Percentiles rank a stretch among this genome's conserved stretches.
phyloP scores from a whole-genome alignment of 495 filamentous ascomycete genomes.

The Staphylotrichum tortipilum region DNA sequence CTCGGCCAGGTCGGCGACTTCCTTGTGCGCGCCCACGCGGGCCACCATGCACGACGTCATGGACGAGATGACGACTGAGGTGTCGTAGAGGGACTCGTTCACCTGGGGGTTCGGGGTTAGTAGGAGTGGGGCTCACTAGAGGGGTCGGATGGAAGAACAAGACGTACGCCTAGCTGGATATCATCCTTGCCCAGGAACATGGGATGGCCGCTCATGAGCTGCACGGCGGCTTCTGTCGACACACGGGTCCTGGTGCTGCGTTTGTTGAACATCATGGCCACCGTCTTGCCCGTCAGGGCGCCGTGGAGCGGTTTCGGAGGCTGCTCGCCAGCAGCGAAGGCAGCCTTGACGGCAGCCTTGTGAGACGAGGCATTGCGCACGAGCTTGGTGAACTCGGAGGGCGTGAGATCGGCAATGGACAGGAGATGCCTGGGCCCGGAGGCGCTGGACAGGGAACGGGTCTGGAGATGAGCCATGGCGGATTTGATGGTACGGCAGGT shows the following conservation, averaged over 20 bases:
- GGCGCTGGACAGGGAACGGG: conserved; percentile 21
- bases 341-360: conserved; percentile 71
- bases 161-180: conserved; percentile 90
- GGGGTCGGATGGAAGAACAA: conserved; percentile 11
- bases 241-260: conserved; percentile 86
- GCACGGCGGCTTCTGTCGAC: conserved; percentile 81
- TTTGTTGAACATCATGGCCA: conserved; percentile 95
- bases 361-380: conserved; percentile 69
- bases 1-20: conserved; percentile 70
- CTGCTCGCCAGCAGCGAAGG: conserved; percentile 34
- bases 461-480: conserved; percentile 17
- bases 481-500: conserved; percentile 19
- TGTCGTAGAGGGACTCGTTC: conserved; percentile 88
- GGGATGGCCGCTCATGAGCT: conserved; percentile 76
- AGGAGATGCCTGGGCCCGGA: conserved; percentile 69
- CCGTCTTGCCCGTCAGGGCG: conserved; percentile 58
- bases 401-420: conserved; percentile 76
- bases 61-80: conserved; percentile 76
- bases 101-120: conserved; percentile 37
- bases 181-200: conserved; percentile 95
- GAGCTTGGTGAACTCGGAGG: conserved; percentile 68
- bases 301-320: conserved; percentile 44
- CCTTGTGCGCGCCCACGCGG: conserved; percentile 74
- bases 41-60: conserved; percentile 91
- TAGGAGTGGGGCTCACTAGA: neutral